Conservation (phyloP, 805 yeast species). For the Maudiozyma bulderi region DNA sequence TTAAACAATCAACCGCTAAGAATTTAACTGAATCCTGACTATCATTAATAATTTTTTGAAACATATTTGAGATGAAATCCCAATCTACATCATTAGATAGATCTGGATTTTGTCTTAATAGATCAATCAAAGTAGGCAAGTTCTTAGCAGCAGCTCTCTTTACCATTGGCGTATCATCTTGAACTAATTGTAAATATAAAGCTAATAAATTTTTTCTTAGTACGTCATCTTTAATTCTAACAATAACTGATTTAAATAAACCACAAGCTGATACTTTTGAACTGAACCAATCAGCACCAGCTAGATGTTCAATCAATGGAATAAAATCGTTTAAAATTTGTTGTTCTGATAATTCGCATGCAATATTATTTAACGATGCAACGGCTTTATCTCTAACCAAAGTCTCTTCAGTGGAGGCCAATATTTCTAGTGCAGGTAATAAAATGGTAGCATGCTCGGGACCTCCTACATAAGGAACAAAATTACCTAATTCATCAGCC, state of each 20-base stretch:
- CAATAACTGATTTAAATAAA: slow-evolving; percentile 60
- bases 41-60: slow-evolving; percentile 65
- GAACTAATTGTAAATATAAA: slow-evolving; percentile 59
- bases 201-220: slow-evolving; percentile 54
- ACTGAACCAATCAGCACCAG: slow-evolving; percentile 91
- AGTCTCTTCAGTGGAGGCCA: slow-evolving; percentile 93
- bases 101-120: slow-evolving; percentile 41
- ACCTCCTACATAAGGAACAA: slow-evolving; percentile 88
- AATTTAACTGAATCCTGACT: slow-evolving; percentile 93
- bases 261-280: slow-evolving; percentile 88
- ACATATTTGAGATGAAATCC: slow-evolving; percentile 75
- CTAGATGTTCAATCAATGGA: slow-evolving; percentile 66
- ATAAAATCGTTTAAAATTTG: slow-evolving; percentile 61
- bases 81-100: slow-evolving; percentile 51
- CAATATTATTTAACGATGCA: slow-evolving; percentile 65
- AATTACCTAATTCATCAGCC: slow-evolving; percentile 82
- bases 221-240: slow-evolving; percentile 42
- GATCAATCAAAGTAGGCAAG: slow-evolving; percentile 64
- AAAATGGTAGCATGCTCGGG: slow-evolving; percentile 47
- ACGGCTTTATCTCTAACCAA: slow-evolving; percentile 92
- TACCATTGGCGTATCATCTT: slow-evolving; percentile 96
- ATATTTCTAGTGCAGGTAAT: slow-evolving; percentile 62
- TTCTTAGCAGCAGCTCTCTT: slow-evolving; percentile 87
- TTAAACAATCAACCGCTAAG: slow-evolving; percentile 76
- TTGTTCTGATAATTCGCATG: slow-evolving; percentile 48